Base-by-base conservation (phyloP, 805 yeast species). In the Kuraishia capsulata region DNA sequence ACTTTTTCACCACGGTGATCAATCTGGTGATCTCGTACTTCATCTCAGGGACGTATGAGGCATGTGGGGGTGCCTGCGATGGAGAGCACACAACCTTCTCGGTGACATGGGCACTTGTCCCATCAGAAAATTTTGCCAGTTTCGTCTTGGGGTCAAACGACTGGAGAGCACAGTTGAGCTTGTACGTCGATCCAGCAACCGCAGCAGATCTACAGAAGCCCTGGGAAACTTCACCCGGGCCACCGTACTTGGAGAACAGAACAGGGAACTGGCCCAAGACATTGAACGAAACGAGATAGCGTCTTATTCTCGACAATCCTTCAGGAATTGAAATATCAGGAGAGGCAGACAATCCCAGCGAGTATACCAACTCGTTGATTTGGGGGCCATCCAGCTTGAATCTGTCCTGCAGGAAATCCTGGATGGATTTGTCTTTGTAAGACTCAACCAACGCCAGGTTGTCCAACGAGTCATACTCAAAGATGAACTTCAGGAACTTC, bases 201-300 rank as follows among this genome's bases (percentile, higher is more conserved):
- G 98, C 98, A 3, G 97, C 97, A 41, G 95, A 83, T 50, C 98
- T 73, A 62, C 97, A 90, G 59, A 92, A 90, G 2, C 97, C 98
- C 63, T 90, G 98, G 13, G 95, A 80, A 20, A 90, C 66, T 61
- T 90, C 98, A 38, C 97, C 96, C 0, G 95, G 89, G 2, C 96
- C 94, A 41, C 97, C 98, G 61, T 80, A 90, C 65, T 87, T 90
- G 37, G 95, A 83, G 50, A 81, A 81, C 65, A 90, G 69, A 10
- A 85, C 94, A 2, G 98, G 97, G 69, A 92, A 90, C 45, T 78
- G 82, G 11, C 98, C 98, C 58, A 89, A 92, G 3, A 89, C 86
- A 49, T 89, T 95, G 54, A 86, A 81, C 14, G 96, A 84, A 6
- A 76, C 65, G 44, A 92, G 64, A 54, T 87, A 92, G 40, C 97